A percentile compares a stretch with the other conserved stretches of the same genome.
Evolutionary conservation across 176 grass and related monocot species (phyloP).

Genomic region (Elymus sibiricus): DNA sequence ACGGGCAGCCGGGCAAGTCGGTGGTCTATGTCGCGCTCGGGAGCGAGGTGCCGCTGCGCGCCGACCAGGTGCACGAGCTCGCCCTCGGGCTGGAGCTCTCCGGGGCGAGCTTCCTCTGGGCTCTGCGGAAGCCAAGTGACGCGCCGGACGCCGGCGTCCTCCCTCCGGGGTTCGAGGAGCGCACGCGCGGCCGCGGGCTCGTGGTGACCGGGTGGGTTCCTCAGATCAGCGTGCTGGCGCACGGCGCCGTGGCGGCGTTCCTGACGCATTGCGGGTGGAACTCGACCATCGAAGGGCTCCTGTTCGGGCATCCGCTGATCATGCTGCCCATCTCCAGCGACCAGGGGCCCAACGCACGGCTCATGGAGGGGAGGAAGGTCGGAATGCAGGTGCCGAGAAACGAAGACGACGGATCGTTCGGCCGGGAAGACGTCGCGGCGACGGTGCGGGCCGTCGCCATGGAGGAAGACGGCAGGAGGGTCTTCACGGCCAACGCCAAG

Average conservation of each 20-base stretch:
- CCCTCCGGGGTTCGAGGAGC: constrained; percentile 25
- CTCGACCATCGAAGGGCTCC: constrained; percentile 37
- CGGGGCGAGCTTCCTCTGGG: constrained; percentile 3
- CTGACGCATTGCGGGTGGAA: constrained; percentile 48
- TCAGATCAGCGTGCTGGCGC: constrained; percentile 25
- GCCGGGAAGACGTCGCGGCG: constrained; percentile 7
- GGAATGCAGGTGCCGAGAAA: constrained; percentile 14
- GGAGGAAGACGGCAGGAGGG: constrained; percentile 31
- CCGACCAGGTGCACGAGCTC: not conserved
- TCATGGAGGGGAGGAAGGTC: not conserved
- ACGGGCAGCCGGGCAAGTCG: not conserved
- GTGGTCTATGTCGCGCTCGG: constrained; percentile 17
- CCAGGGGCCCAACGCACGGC: constrained; percentile 19
- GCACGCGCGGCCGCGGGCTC: not conserved
- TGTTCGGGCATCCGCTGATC: constrained; percentile 35
- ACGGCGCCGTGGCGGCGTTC: constrained; percentile 33
- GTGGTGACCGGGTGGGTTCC: constrained; percentile 26
- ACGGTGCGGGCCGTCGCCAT: constrained; percentile 20
- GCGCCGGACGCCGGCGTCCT: not conserved
- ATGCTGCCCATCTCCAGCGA: constrained; percentile 26
- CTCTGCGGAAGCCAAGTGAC: not conserved
- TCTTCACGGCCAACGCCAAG: constrained; percentile 18
- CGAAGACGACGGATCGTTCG: constrained; percentile 20
- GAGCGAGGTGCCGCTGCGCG: not conserved
- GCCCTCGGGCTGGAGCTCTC: constrained; percentile 11